These are phyloP conservation scores for Alternaria panax DNA, from an alignment of 2,329 filamentous ascomycete species.

Conservation along the genomic window DNA sequence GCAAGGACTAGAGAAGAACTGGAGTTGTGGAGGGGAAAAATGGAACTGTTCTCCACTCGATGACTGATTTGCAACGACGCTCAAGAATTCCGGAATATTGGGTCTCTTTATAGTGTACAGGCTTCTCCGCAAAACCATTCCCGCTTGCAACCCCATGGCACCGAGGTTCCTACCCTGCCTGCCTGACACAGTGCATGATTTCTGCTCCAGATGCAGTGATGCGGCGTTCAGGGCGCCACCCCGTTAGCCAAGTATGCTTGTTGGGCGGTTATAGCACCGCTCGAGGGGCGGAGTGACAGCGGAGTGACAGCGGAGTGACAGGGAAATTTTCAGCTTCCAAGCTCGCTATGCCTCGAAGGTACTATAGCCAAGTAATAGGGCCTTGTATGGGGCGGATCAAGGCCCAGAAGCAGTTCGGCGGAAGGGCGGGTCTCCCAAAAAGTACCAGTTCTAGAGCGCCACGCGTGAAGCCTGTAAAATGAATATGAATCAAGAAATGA, in stretches of 20 bases:
- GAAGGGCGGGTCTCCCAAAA: slow-evolving; percentile 25
- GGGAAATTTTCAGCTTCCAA: background rate
- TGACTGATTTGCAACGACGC: slow-evolving; percentile 9
- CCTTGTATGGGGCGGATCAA: slow-evolving; percentile 23
- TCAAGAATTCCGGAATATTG: slow-evolving; percentile 20
- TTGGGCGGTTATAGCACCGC: slow-evolving; percentile 15
- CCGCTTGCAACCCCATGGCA: slow-evolving; percentile 14
- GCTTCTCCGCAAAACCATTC: slow-evolving; percentile 33
- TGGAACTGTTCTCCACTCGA: slow-evolving; percentile 8
- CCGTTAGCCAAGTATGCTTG: slow-evolving; percentile 33
- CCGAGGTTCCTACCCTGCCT: slow-evolving; percentile 27
- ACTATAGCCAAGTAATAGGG: slow-evolving; percentile 4
- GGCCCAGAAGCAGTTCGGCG: slow-evolving; percentile 20
- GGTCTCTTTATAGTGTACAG: slow-evolving; percentile 35
- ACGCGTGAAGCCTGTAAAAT: background rate
- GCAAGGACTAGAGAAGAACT: background rate
- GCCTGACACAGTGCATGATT: slow-evolving; percentile 26
- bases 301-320: slow-evolving; percentile 4
- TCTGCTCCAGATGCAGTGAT: slow-evolving; percentile 6
- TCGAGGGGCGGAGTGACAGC: slow-evolving; percentile 12
- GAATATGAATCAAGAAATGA: slow-evolving; percentile 16
- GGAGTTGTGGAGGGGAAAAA: slow-evolving; percentile 7
- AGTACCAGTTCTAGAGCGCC: slow-evolving; percentile 14
- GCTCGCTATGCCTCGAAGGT: slow-evolving; percentile 1
- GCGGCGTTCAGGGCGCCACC: slow-evolving; percentile 21